Evolutionary conservation across 2,329 filamentous ascomycete species (phyloP), one percentile per base, ranked within the genome.

Genomic region (Teratosphaeria nubilosa): DNA sequence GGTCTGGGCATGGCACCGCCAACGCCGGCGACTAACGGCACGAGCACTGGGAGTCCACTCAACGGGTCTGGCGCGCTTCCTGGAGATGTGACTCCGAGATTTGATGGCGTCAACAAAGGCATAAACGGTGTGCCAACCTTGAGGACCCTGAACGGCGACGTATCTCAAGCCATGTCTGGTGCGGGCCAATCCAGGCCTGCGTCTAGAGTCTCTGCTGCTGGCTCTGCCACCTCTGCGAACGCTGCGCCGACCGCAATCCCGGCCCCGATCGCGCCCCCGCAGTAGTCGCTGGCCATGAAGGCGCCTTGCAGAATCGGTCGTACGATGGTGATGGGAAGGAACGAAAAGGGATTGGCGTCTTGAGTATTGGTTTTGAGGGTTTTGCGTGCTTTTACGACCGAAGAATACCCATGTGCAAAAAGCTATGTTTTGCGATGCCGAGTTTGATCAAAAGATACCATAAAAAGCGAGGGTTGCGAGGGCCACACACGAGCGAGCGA

Each of bases 221-320:
- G 16, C 30, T 34, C 55, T 34, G 13, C 55, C 31, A 27, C 16
- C 37, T 34, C 41, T 30, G 32, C 16, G 9, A 37, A 27, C 37
- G 34, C 34, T n/a, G 22, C 22, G 30, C 34, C 53, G 53, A 30
- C 16, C 13, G 25, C 24, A 72, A 72, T 72, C 70, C 70, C 70
- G 67, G 70, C 69, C 66, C 68, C 69, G 27, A 71, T 72, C 64
- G 70, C 69, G 69, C 70, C 69, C 65, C 69, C 70, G 68, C 69
- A 65, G 66, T 70, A 67, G 69, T 48, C n/a, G 41, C 31, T 30
- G 50, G 22, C 54, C 20, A n/a, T 41, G 9, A 10, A 16, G 27
- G 14, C 41, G n/a, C 41, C 41, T 48, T 11, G 20, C 27, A 30
- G 27, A 30, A 30, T 30, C 27, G 2, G 27, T 30, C 27, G 27